Conservation (phyloP, 305 asterid genomes). For the Solanum hybrid region DNA sequence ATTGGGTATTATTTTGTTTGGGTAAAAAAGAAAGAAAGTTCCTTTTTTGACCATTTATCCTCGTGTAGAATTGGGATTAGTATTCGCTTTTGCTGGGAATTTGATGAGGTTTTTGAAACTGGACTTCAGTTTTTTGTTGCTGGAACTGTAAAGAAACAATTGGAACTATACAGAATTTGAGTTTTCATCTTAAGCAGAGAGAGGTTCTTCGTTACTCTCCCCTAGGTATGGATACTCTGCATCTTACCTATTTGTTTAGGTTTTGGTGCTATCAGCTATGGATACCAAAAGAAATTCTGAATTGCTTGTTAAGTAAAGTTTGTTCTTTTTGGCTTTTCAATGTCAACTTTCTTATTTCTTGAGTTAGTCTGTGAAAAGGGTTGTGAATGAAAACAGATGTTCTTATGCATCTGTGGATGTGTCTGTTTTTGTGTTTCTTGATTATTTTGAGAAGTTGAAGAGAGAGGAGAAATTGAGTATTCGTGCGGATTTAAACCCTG, state of each 20-base stretch:
- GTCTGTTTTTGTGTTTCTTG: background rate
- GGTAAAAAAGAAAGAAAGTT: background rate
- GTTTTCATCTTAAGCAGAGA: constrained; percentile 5
- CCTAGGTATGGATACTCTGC: constrained; percentile 15
- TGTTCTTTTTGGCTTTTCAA: background rate
- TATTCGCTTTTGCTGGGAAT: background rate
- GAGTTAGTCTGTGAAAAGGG: background rate
- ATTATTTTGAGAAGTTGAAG: background rate
- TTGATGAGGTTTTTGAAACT: background rate
- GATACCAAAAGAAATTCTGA: background rate
- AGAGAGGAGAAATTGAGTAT: background rate
- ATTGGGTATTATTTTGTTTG: background rate
- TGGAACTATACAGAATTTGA: constrained; percentile 10
- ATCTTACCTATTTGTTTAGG: background rate
- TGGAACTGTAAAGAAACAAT: background rate
- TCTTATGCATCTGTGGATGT: background rate
- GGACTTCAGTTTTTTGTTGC: background rate
- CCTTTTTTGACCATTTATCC: background rate
- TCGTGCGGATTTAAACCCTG: background rate
- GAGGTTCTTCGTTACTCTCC: constrained; percentile 11
- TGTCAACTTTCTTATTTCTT: background rate
- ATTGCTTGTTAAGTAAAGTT: background rate
- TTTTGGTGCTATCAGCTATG: background rate
- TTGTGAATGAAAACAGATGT: background rate
- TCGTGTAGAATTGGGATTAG: background rate